Conservation (phyloP, 2,329 filamentous ascomycete species). For the Stemphylium beticola region DNA sequence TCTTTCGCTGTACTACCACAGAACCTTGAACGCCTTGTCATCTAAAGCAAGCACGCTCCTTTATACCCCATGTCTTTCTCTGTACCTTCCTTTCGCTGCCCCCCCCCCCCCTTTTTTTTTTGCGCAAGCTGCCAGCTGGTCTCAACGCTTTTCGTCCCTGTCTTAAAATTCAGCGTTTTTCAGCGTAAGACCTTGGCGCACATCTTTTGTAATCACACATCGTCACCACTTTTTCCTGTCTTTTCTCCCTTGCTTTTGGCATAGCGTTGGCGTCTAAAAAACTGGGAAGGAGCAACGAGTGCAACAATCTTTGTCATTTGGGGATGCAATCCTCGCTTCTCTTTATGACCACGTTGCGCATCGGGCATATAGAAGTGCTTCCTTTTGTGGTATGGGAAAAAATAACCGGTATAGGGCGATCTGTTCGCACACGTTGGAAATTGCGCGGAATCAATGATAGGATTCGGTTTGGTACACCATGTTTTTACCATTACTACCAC, state of each 20-base stretch:
- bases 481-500: too few species aligned
- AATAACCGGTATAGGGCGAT: too few species aligned
- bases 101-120: too few species aligned
- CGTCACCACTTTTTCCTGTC: not conserved
- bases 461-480: too few species aligned
- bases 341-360: too few species aligned
- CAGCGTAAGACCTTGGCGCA: conserved; percentile 16
- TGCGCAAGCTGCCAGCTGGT: conserved; percentile 24
- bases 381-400: too few species aligned
- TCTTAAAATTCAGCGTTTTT: conserved; percentile 13
- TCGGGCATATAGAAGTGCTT: too few species aligned
- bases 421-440: too few species aligned
- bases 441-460: too few species aligned
- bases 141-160: conserved; percentile 21
- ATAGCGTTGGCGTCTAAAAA: conserved; percentile 33
- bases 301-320: conserved; percentile 15
- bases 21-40: conserved; percentile 2
- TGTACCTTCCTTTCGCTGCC: conserved; percentile 1
- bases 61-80: conserved; percentile 16
- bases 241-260: conserved; percentile 19
- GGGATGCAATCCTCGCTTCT: too few species aligned
- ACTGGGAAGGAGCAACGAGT: conserved; percentile 22
- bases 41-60: conserved; percentile 25
- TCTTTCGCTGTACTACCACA: conserved; percentile 20
- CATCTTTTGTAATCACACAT: conserved; percentile 21